Evolutionary conservation across 768 basidiomycete genomes (phyloP), one percentile per base, ranked within the genome.

Genomic region (Psilocybe cubensis): DNA sequence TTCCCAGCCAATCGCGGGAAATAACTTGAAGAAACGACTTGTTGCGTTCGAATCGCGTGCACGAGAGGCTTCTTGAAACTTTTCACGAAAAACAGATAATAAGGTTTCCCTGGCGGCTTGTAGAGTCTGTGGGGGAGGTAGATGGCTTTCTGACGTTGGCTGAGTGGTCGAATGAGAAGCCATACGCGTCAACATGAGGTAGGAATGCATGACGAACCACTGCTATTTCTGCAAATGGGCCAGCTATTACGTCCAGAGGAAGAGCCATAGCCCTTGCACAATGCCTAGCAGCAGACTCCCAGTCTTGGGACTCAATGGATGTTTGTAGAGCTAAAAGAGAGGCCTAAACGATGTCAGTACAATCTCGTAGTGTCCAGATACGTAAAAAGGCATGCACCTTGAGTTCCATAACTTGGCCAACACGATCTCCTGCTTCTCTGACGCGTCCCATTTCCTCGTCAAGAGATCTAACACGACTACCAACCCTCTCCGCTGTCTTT

Each of bases 1-100:
- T 71, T 98, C 95, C 83, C 94, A 97, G 5, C 94, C 94, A 51
- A 99, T 95, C 3, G 88, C 87, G 3, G 97, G 97, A 72, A 98
- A 99, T 2, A 99, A 79, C 71, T 98, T 95, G 82, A 99, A 99
- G 75, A 92, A 98, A 11, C 97, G 87, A 64, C 88, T 95, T 1
- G 92, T 95, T 0, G 88, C 87, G 12, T 87, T 87, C 23, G 94
- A 89, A 73, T 98, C 94, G 24, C 92, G 84, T 12, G 85, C 82
- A 20, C 78, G 79, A 4, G 94, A 93, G 1, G 96, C 97, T 54
- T 86, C 79, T 41, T 87, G 83, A 68, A 99, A 99, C 49, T 89
- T 84, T n/a, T 76, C 76, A 28, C 80, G 81, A 73, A 98, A 98
- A 31, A 91, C 84, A 10, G 79, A 72, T 10, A 98, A 79, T 6